These are phyloP conservation scores for Epichloe baconii DNA, from an alignment of 2,329 filamentous ascomycete genomes.

Conservation along the genomic window DNA sequence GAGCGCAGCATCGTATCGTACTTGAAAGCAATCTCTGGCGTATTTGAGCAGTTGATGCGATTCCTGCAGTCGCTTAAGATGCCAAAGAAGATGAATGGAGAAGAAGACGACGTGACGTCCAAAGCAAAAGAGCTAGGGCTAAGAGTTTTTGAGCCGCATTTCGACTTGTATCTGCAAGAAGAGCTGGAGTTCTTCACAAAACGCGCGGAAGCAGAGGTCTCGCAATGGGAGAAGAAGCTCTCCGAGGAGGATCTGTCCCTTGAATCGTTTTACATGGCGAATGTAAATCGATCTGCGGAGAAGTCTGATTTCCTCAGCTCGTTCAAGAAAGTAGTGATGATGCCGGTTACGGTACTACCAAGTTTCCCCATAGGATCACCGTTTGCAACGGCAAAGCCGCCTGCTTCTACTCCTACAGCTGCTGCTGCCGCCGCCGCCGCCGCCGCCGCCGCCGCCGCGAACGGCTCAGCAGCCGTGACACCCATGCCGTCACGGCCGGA, in stretches of 20 bases:
- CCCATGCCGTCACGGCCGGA: conserved; percentile 34
- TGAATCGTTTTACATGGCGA: conserved; percentile 93
- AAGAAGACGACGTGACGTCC: conserved; percentile 45
- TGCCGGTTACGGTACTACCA: conserved; percentile 85
- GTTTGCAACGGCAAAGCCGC: conserved; percentile 35
- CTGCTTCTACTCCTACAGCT: conserved; percentile 5
- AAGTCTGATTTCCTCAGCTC: conserved; percentile 94
- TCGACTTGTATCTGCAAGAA: conserved; percentile 87
- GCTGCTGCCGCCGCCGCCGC: neutral
- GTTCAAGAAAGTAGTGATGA: conserved; percentile 98
- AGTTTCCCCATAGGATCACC: conserved; percentile 48
- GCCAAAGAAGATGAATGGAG: conserved; percentile 36
- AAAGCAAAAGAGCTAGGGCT: conserved; percentile 55
- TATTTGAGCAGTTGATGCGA: conserved; percentile 75
- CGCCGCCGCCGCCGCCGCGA: conserved; percentile 10
- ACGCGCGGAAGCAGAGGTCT: conserved; percentile 64
- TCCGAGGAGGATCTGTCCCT: conserved; percentile 81
- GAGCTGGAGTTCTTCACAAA: conserved; percentile 77
- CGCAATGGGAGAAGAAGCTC: conserved; percentile 80
- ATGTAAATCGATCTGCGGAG: conserved; percentile 83
- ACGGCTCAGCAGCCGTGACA: conserved; percentile 14
- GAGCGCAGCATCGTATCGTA: conserved; percentile 63
- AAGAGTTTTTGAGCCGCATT: conserved; percentile 74
- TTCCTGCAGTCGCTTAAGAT: conserved; percentile 61
- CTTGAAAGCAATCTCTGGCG: conserved; percentile 70